These are phyloP conservation scores for Ogataea salicorniae DNA, from an alignment of 805 yeast species.

Conservation along the genomic window DNA sequence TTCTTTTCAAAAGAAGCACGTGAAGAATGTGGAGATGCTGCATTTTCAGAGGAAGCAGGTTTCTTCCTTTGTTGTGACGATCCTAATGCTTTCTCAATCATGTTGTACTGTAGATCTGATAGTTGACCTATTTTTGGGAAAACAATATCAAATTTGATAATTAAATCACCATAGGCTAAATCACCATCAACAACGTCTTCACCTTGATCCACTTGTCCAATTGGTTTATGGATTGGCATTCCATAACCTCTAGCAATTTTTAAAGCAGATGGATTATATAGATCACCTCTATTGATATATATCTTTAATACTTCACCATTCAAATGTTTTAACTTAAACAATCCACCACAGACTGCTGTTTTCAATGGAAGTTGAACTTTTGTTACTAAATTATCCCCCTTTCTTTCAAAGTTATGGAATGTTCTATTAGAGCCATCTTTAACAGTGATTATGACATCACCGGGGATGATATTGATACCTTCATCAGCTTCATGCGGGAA, in stretches of 20 bases:
- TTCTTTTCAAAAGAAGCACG: no score
- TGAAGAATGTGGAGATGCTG: no score
- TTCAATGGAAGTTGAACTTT: slow-evolving; percentile 16
- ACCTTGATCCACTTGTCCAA: background rate
- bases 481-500: slow-evolving; percentile 64
- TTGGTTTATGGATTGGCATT: slow-evolving; percentile 46
- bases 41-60: background rate
- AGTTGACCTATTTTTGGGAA: slow-evolving; percentile 48
- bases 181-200: background rate
- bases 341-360: slow-evolving; percentile 26
- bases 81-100: slow-evolving; percentile 16
- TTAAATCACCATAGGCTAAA: slow-evolving; percentile 43
- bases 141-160: slow-evolving; percentile 50
- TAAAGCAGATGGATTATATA: slow-evolving; percentile 43
- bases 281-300: slow-evolving; percentile 44
- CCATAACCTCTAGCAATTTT: slow-evolving; percentile 41
- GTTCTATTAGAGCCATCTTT: slow-evolving; percentile 29
- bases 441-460: slow-evolving; percentile 59
- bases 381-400: slow-evolving; percentile 19
- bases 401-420: slow-evolving; percentile 34
- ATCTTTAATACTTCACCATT: slow-evolving; percentile 33
- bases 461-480: slow-evolving; percentile 53
- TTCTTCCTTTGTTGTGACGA: slow-evolving; percentile 4
- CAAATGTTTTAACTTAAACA: slow-evolving; percentile 31
- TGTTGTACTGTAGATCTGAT: slow-evolving; percentile 30